phyloP scores from a whole-genome alignment of 306 rosid genomes.

The Malus sylvestris region DNA sequence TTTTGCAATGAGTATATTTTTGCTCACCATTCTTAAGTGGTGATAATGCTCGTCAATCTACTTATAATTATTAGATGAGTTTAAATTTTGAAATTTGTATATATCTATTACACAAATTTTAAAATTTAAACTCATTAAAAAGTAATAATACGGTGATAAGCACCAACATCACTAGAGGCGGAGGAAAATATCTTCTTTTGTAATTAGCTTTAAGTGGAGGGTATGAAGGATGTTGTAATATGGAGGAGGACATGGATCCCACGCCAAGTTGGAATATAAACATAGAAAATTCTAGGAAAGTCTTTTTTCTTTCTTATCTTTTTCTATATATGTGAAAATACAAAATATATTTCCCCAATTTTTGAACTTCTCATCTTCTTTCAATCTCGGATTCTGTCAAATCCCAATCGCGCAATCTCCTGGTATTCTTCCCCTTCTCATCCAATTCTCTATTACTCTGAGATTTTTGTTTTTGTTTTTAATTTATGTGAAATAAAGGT shows the following conservation, averaged over 20 bases:
- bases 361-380: neutral
- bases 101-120: accelerated
- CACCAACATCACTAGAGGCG: neutral
- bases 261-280: conserved; percentile 28
- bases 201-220: neutral
- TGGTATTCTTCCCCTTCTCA: neutral
- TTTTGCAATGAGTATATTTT: too few species aligned
- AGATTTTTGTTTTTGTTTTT: neutral
- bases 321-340: neutral
- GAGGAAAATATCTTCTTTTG: neutral
- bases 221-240: neutral
- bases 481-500: neutral
- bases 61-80: too few species aligned
- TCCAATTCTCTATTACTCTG: neutral
- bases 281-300: conserved; percentile 38
- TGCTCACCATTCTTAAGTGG: too few species aligned
- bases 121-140: too few species aligned
- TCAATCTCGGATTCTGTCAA: neutral
- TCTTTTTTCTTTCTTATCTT: neutral
- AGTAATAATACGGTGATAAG: too few species aligned
- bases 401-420: neutral
- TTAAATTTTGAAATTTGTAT: too few species aligned
- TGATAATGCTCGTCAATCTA: too few species aligned
- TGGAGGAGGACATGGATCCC: conserved; percentile 15
- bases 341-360: neutral